These are phyloP conservation scores for Tetraselmis chui DNA, from an alignment of 139 green algal genomes.

Conservation along the genomic window DNA sequence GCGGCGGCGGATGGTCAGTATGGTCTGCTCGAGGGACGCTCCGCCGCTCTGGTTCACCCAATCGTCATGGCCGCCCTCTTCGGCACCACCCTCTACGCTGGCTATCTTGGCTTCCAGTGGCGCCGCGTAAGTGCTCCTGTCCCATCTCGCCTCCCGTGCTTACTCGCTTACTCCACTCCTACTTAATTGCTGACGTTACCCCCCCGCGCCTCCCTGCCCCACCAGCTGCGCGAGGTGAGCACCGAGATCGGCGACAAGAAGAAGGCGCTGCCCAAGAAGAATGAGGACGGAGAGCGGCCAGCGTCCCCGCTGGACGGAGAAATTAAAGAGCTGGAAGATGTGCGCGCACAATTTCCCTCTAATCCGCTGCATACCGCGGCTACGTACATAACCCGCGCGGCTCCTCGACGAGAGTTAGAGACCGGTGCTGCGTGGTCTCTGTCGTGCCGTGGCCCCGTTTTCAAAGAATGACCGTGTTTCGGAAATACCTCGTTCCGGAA, in stretches of 20 bases:
- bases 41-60: slow-evolving; percentile 74
- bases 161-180: too few relatives aligned
- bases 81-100: slow-evolving; percentile 66
- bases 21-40: slow-evolving; percentile 64
- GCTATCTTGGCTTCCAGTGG: slow-evolving; percentile 87
- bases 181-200: too few relatives aligned
- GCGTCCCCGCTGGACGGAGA: slow-evolving; percentile 40
- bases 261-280: slow-evolving; percentile 46
- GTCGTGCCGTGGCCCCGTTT: too few relatives aligned
- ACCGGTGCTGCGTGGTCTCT: too few relatives aligned
- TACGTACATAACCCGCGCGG: too few relatives aligned
- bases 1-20: slow-evolving; percentile 32
- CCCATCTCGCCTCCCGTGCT: too few relatives aligned
- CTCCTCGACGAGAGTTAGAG: too few relatives aligned
- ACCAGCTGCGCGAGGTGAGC: background rate
- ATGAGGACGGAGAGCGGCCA: slow-evolving; percentile 36
- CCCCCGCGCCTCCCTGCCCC: too few relatives aligned
- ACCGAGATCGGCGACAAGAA: slow-evolving; percentile 69
- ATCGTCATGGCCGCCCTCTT: slow-evolving; percentile 80
- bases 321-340: slow-evolving; percentile 71
- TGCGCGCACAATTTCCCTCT: background rate
- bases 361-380: too few relatives aligned
- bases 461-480: too few relatives aligned
- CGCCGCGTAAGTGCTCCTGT: slow-evolving; percentile 18
- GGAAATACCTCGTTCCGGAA: too few relatives aligned